Base-by-base conservation (phyloP, 176 grass and related monocot species). In the Themeda triandra region DNA sequence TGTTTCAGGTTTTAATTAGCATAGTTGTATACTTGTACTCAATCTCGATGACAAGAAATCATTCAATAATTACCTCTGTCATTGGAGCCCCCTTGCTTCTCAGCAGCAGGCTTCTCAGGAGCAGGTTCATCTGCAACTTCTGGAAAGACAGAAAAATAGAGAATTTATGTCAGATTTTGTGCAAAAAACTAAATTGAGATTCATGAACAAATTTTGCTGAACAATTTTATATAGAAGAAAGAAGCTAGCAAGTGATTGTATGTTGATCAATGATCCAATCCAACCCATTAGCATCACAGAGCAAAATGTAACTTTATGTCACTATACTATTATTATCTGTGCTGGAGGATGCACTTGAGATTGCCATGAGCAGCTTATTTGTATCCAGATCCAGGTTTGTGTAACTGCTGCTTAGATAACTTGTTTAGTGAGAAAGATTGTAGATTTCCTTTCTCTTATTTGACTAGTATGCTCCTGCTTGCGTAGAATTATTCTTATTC, bases 31-130 rank as follows among this genome's bases (percentile, higher is more conserved):
- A 58, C 8, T 58, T 58, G 54, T 24, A 60, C 56, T 60, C 30
- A 37, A 37, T 37, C 36, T 28, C 0, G 13, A 70, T 9, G 2
- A 87, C 39, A 88, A 40, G 15, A 18, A 62, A 63, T 21, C 66
- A 37, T 58, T 87, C 23, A 88, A 66, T 62, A 76, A 71, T 81
- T 79, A 94, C 95, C 95, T 89, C 92, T 94, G 29, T 97, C 92
- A 88, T 89, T 82, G 53, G 95, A 97, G 53, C 88, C 37, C 45
- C 75, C 91, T 25, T 77, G 39, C 73, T 97, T 94, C 82, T 94
- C 94, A 69, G 79, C 58, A 17, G 65, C 39, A 37, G 80, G 77
- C 72, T 97, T 97, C 86, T 94, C 92, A 35, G 84, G 68, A 76
- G 35, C 71, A 62, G 84, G 53, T 86, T 94, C 92, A 79, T 84